Percentiles rank a stretch among this genome's conserved stretches.
Conservation (phyloP, 441 rosid genomes). For the Macaranga tanarius region DNA sequence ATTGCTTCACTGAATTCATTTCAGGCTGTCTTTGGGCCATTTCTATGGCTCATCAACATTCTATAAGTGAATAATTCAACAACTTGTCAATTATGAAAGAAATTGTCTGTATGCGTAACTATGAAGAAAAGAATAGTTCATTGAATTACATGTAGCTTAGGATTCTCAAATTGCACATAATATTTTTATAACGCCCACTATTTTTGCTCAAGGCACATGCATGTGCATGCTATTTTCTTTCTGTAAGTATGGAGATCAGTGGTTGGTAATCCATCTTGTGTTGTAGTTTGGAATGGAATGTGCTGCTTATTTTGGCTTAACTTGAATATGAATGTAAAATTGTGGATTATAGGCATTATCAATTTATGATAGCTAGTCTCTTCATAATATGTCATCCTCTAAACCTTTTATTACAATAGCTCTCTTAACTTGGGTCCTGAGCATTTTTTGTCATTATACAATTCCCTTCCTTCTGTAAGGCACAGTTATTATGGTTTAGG, state of each 20-base stretch:
- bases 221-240: background rate
- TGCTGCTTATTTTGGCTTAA: background rate
- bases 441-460: background rate
- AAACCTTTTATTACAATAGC: background rate
- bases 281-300: background rate
- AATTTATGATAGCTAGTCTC: background rate
- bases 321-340: background rate
- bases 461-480: conserved; percentile 2
- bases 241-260: background rate
- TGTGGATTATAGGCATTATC: background rate
- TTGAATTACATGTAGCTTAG: background rate
- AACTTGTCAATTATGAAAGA: background rate
- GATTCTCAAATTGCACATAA: background rate
- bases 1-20: background rate
- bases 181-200: background rate
- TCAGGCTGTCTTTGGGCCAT: background rate
- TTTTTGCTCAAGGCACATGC: background rate
- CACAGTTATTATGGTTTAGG: background rate
- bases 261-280: background rate
- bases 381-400: background rate
- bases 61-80: background rate
- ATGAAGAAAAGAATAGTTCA: background rate
- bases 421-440: background rate
- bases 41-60: background rate
- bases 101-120: background rate